Base-by-base conservation (phyloP, 768 basidiomycete species). In the Cystoderma amianthinum region DNA sequence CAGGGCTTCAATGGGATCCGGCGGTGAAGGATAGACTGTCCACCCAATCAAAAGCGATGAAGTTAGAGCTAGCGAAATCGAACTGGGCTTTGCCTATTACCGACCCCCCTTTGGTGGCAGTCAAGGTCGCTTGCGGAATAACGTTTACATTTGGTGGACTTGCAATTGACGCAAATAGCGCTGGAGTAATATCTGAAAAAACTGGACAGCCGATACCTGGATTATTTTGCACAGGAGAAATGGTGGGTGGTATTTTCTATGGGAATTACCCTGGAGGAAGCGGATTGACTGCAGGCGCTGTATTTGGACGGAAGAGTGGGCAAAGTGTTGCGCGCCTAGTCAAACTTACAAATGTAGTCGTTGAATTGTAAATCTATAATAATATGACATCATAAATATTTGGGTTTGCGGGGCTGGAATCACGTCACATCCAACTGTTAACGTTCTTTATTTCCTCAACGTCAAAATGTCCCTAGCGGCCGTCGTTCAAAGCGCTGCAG, bases 71-170 rank as follows among this genome's bases (percentile, higher is more conserved):
- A 10, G 66, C 78, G 9, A 85, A 85, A 55, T 76, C 79, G 0
- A 83, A 85, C 49, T 85, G 82, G 82, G 83, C 82, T 0, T 57
- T 79, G 44, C 51, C 72, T 3, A 58, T 85, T 18, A 69, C 75
- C 25, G 47, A 67, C 32, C 54, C 63, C 10, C 79, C 79, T 0
- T 79, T 80, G 48, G 60, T 82, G 53, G 82, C 81, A 2, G 77
- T 85, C 22, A 81, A 78, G 50, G 77, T 85, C 5, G 63, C 74
- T 0, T 83, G 82, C 59, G 83, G 81, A 4, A 72, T 82, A 41
- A 84, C 82, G 1, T 85, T 83, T 60, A 85, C 80, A 2, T 85
- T 83, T 60, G 81, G 82, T 0, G 82, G 82, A 1, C 54, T 85
- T 2, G 74, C 69, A 0, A 74, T 85, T 46, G 71, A 82, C 48